Evolutionary conservation across 371 early-diverging fungal genomes (phyloP), one percentile per base, ranked within the genome.

Genomic region (Circinella minor): DNA sequence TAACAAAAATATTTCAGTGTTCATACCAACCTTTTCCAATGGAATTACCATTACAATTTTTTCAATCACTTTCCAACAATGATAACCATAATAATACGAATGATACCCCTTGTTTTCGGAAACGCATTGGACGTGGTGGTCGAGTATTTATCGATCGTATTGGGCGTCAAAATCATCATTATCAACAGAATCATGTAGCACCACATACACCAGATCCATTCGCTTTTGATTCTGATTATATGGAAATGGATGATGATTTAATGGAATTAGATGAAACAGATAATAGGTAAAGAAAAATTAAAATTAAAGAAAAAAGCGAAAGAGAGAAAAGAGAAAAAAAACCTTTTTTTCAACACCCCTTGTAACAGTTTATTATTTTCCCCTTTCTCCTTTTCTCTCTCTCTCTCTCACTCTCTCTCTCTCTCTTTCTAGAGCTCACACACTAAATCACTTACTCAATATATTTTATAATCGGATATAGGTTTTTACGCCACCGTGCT

Each of bases 101-200:
- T 47, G 47, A 48, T 37, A 34, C 47, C n/a, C 71, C 65, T 0
- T 76, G 74, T 3, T 87, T 81, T 68, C 79, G 90, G 68, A 83
- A 80, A 70, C 86, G 90, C 34, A 62, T 86, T 38, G 90, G 90
- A 20, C 87, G 90, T 71, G 88, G 90, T 55, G 90, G 90, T 20
- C 85, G 90, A 55, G 76, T 86, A 15, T 84, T 82, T 61, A 79
- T 87, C 14, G 89, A 89, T 71, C 84, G 89, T 36, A 51, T 65
- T 15, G 63, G 65, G 9, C 49, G 27, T 2, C 27, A 27, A 27
- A 27, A 27, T 27, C 27, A 27, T 27, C 27, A 27, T 2, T 27
- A 27, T 27, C 27, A 27, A 27, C 27, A 27, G 27, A 27, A 20
- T 63, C 54, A 63, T 8, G 15, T 8, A 61, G 46, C 67, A 8